These are phyloP conservation scores for Chaetomium sp. DNA, from an alignment of 2,329 filamentous ascomycete species.

Conservation along the genomic window DNA sequence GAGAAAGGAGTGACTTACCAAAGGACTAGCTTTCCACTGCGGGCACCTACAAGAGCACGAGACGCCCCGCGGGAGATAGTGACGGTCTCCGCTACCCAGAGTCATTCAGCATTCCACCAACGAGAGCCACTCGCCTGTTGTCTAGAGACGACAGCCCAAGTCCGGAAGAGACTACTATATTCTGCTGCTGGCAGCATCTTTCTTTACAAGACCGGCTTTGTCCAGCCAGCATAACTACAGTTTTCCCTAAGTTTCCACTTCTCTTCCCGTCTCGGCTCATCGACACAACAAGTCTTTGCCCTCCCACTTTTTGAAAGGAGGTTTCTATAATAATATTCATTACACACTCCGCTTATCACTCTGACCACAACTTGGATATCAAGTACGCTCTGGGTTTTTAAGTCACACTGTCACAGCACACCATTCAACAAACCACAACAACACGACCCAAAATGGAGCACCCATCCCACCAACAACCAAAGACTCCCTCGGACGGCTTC, in stretches of 20 bases:
- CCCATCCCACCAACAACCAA: constrained; percentile 20
- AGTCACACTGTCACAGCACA: background rate
- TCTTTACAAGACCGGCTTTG: background rate
- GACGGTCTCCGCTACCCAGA: constrained; percentile 11
- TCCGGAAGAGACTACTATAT: constrained; percentile 16
- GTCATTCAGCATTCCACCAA: constrained; percentile 18
- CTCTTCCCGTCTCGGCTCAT: background rate
- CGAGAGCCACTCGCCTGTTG: constrained; percentile 10
- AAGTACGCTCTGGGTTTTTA: background rate
- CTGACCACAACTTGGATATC: background rate
- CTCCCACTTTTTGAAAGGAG: background rate
- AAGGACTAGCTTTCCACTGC: constrained; percentile 14
- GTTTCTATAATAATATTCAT: constrained; percentile 4
- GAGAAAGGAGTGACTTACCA: constrained; percentile 16
- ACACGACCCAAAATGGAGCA: constrained; percentile 21
- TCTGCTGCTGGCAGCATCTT: constrained; percentile 26
- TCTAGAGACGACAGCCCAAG: constrained; percentile 19
- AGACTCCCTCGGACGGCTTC: constrained; percentile 10
- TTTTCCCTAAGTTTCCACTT: constrained; percentile 12
- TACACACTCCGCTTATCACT: background rate
- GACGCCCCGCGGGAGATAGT: constrained; percentile 2
- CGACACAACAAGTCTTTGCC: background rate
- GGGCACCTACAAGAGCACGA: constrained; percentile 21
- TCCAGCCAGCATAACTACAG: constrained; percentile 14
- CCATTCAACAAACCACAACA: background rate